phyloP scores from a whole-genome alignment of 495 filamentous ascomycete species.

The Beverwykella pulmonaria region DNA sequence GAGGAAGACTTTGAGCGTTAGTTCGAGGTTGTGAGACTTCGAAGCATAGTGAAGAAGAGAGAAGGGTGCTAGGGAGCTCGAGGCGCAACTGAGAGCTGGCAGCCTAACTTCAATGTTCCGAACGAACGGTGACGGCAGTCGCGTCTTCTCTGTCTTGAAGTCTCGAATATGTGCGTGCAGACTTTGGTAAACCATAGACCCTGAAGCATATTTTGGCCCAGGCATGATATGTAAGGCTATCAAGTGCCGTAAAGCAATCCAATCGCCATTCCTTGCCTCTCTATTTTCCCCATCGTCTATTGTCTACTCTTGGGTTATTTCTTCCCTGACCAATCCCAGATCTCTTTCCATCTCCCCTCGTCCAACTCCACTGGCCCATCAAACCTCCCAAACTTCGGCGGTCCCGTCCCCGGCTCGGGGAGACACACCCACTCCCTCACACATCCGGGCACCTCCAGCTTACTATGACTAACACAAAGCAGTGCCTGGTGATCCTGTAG shows the following conservation, averaged over 20 bases:
- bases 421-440: slow-evolving; percentile 80
- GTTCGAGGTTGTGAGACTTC: slow-evolving; percentile 13
- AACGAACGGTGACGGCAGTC: too few relatives aligned
- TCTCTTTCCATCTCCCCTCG: slow-evolving; percentile 58
- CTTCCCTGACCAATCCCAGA: slow-evolving; percentile 53
- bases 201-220: too few relatives aligned
- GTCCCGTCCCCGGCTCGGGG: slow-evolving; percentile 62
- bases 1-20: slow-evolving; percentile 22
- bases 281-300: neutral
- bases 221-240: too few relatives aligned
- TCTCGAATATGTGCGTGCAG: too few relatives aligned
- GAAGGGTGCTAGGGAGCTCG: too few relatives aligned
- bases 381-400: slow-evolving; percentile 61
- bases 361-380: slow-evolving; percentile 59
- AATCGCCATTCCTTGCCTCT: too few relatives aligned
- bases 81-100: too few relatives aligned
- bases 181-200: too few relatives aligned
- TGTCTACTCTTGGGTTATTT: neutral
- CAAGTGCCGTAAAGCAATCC: too few relatives aligned
- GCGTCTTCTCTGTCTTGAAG: too few relatives aligned
- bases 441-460: slow-evolving; percentile 81
- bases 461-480: slow-evolving; percentile 84
- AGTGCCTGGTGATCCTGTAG: slow-evolving; percentile 72
- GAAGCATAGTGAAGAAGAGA: too few relatives aligned
- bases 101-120: too few relatives aligned